Evolutionary conservation across 768 basidiomycete genomes (phyloP), one percentile per base, ranked within the genome.

Genomic region (Mycena rebaudengoi): DNA sequence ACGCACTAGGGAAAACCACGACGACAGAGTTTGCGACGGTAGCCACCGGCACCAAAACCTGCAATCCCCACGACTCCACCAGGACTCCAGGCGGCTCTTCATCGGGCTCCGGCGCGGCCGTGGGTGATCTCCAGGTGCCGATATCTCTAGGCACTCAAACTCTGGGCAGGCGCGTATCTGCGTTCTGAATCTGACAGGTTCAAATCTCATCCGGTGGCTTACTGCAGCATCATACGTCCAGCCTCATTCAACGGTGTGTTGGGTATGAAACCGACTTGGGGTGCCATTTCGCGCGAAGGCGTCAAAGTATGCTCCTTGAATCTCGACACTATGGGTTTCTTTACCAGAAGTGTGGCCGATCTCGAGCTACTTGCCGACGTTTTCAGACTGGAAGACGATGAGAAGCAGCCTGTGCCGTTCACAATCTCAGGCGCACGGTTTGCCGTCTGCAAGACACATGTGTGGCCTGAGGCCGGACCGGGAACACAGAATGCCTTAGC

Each of bases 51-150:
- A 44, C 68, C 1, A 66, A 62, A 28, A 69, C 64, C 10, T 46
- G 41, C 16, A 69, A 69, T 48, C 64, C 68, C 7, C 68, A 69
- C 35, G n/a, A 61, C 30, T 37, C 26, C 10, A 8, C 40, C 16
- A 61, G 65, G 1, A 69, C 68, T 6, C 68, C 68, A 25, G 68
- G 68, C 21, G 68, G 68, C 4, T 69, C 68, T 8, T 69, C 68
- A 32, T 66, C 66, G 4, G 63, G 66, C 48, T 62, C 71, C 40
- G 66, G 56, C 51, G 67, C 70, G 65, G 51, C 65, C 39, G 44
- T 66, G 68, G 69, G 29, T 21, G 46, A 65, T 65, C 45, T 69
- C 53, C 62, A 68, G 33, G 65, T 66, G 1, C 68, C 68, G 5
- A n/a, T 69, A 26, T 57, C 65, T 25, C 55, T 69, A 2, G 68